Base-by-base conservation (phyloP, 1,139 yeast genomes). In the Sugiyamaella japonica region DNA sequence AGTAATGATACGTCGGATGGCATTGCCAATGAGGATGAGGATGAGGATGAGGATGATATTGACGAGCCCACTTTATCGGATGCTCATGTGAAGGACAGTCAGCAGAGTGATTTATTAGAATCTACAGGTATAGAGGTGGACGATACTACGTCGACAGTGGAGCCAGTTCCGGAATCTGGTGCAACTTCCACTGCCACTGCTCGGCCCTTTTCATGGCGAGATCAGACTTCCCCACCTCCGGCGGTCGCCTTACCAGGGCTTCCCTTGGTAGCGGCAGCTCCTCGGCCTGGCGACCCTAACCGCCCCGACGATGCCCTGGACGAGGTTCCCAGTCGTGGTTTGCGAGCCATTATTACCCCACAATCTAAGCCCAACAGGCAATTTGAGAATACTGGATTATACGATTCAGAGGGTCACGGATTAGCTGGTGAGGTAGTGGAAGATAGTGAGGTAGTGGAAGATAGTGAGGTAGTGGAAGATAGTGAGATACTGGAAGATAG, bases 281-380 rank as follows among this genome's bases (percentile, higher is more conserved):
- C 48, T 44, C 48, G 48, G 48, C 31, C 12, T 2, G 39, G 9
- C 4, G 39, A 36, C 48, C 48, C 48, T 32, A 43, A 43, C 47
- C 47, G 12, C 43, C 31, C 4, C n/a, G n/a, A 6, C 31, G 9
- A 6, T 28, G 34, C 10, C 7, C 34, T 29, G n/a, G 9, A 9
- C n/a, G 34, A 12, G 34, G 7, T 2, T 29, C n/a, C 2, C n/a
- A 3, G 25, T 6, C 25, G 3, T 20, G 25, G 25, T 20, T 20
- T 6, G 25, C 25, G 5, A 20, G 25, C 25, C 25, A 20, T 20
- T 31, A 17, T 10, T 32, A 32, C 48, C 48, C 48, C 48, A 44
- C 48, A 44, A 28, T 44, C 2, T 17, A 20, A 44, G 13, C 3
- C 34, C 34, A 29, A 29, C 23, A 39, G 9, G 43, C 23, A 23